These are phyloP conservation scores for Eimeria acervulina DNA, from an alignment of 169 alveolate genomes.

Conservation along the genomic window DNA sequence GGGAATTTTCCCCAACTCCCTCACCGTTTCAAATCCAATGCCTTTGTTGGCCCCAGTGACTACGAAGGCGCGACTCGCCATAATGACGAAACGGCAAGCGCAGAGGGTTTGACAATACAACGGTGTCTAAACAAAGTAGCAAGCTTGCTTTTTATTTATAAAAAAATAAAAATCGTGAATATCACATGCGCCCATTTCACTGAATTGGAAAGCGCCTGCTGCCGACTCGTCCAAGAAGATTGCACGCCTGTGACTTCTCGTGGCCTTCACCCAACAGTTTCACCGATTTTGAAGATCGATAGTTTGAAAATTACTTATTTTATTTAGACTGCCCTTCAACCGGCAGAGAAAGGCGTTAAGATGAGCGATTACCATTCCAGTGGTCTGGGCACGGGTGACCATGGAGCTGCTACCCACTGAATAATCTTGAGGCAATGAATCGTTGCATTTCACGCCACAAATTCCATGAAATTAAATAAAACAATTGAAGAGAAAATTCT, in stretches of 20 bases:
- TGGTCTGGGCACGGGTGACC: conserved; percentile 5
- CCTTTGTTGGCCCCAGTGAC: conserved; percentile 82
- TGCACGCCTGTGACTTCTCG: too few species aligned
- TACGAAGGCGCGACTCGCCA: conserved; percentile 31
- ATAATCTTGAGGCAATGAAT: background rate
- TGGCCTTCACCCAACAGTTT: background rate
- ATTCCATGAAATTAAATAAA: background rate
- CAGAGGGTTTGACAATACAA: background rate
- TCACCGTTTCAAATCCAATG: conserved; percentile 65
- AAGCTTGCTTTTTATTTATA: too few species aligned
- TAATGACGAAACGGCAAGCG: background rate
- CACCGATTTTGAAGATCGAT: background rate
- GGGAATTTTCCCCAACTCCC: conserved; percentile 32
- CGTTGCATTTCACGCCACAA: background rate
- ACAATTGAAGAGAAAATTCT: background rate
- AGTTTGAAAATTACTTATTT: background rate
- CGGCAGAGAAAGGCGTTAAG: background rate
- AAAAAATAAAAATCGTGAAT: too few species aligned
- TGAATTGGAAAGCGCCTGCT: background rate
- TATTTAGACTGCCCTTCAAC: background rate
- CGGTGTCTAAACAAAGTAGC: background rate
- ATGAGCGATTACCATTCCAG: background rate
- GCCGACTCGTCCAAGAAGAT: background rate
- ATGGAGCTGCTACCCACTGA: background rate
- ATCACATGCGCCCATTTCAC: background rate